Base-by-base conservation (phyloP, 2,329 filamentous ascomycete genomes). In the Xylariaceae sp. region DNA sequence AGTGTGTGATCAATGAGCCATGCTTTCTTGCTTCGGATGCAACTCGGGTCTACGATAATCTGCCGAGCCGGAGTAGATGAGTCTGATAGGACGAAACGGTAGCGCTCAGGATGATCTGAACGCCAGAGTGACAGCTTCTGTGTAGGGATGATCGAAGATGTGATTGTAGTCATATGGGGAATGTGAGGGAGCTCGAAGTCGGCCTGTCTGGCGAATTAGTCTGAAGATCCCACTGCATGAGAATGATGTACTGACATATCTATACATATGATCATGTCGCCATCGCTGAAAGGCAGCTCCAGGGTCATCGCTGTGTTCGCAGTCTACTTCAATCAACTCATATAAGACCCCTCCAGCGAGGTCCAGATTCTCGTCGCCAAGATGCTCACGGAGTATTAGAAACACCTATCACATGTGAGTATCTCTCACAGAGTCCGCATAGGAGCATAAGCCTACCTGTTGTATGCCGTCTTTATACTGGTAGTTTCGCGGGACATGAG, bases 241-340 rank as follows among this genome's bases (percentile, higher is more conserved):
- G 19, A 22, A 19, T 35, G 5, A 18, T 9, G 9, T 19, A 17
- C 61, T 55, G 46, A 72, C 73, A 61, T 74, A 68, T 66, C 72
- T 67, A 18, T 65, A 68, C 58, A 73, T 63, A 50, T 75, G 73
- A 40, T 74, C 67, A 48, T 72, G 58, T 52, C 71, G 70, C 73
- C 73, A 75, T 17, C 73, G 66, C 54, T 75, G 72, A 51, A 74
- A 75, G 18, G 71, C 70, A 14, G 71, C 71, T 14, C 71, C 71
- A 33, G 71, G 68, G 45, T 75, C 73, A 40, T 74, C 71, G 1
- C 70, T 72, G 53, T 71, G 61, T 35, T 69, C 63, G 45, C 70
- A 73, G 54, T 75, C 71, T 32, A 75, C 63, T 54, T 75, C 73
- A 33, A 75, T 75, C 48, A 75, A 57, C 55, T 75, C 73, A 51